A percentile compares a stretch with the other conserved stretches of the same genome.
phyloP scores from a whole-genome alignment of 2,329 filamentous ascomycete genomes.

The Penicillium sumatraense region DNA sequence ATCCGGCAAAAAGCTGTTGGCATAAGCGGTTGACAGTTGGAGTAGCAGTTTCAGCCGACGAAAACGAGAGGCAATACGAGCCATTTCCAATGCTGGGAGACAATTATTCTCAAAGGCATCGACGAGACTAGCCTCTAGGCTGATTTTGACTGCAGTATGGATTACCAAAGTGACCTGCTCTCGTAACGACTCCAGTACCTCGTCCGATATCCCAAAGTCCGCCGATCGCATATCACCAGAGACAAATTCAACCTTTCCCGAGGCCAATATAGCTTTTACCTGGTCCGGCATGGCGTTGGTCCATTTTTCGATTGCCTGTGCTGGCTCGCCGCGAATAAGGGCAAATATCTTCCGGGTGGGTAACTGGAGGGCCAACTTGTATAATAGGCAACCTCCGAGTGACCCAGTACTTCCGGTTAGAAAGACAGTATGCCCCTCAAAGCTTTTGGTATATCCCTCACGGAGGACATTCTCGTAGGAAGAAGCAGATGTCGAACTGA shows the following conservation, averaged over 20 bases:
- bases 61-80: conserved; percentile 31
- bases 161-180: conserved; percentile 39
- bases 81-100: conserved; percentile 35
- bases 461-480: conserved; percentile 23
- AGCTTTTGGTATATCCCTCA: conserved; percentile 31
- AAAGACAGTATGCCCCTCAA: conserved; percentile 33
- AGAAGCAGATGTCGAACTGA: background rate
- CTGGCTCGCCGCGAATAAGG: conserved; percentile 29
- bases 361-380: conserved; percentile 38
- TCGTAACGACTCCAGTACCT: conserved; percentile 21
- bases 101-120: conserved; percentile 39
- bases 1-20: conserved; percentile 37
- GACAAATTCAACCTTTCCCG: conserved; percentile 34
- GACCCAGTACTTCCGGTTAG: conserved; percentile 38
- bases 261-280: conserved; percentile 28
- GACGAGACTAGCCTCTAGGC: conserved; percentile 30
- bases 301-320: conserved; percentile 34
- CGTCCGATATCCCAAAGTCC: conserved; percentile 30
- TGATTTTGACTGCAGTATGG: conserved; percentile 39
- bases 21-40: conserved; percentile 38
- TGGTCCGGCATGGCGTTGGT: conserved; percentile 35
- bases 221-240: conserved; percentile 32
- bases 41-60: conserved; percentile 33
- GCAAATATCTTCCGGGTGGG: conserved; percentile 38
- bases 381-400: conserved; percentile 38